Evolutionary conservation across 306 rosid species (phyloP), one percentile per base, ranked within the genome.

Genomic region (Alnus glutinosa): DNA sequence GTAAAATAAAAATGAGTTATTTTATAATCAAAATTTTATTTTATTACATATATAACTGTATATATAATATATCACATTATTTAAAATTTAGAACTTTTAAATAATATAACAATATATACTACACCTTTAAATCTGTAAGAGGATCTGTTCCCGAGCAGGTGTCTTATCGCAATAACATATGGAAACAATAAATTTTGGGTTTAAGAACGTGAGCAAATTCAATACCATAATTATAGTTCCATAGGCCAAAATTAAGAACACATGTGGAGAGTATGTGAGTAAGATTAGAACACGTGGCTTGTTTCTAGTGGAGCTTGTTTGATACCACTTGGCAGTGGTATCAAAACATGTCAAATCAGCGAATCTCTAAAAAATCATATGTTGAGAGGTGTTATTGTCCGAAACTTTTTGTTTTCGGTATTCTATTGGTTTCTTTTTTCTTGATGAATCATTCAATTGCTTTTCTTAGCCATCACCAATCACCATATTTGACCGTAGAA

Each of bases 191-290:
- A 12, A 49, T 10, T 12, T 9, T 49, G 11, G 14, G n/a, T 73
- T 58, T 54, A 46, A 55, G 79, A 67, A 57, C 32, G 57, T 49
- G 63, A n/a, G 59, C 37, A 70, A 75, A 69, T 75, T 86, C 85
- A 84, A 82, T 55, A 71, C 9, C n/a, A 68, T 62, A 77, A 77
- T 80, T 75, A 86, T 84, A 73, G 42, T 68, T 28, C 13, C 74
- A 74, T 73, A 66, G 83, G 76, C 87, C 55, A 74, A 78, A 76
- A 61, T 37, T 9, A 23, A 49, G 13, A 70, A 49, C 75, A 68
- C 51, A 28, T 7, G 71, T 76, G 72, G 32, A 58, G 74, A 16
- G 28, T 49, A 55, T 37, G 76, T 74, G 73, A 71, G 81, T 44
- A 57, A 61, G 59, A 74, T 19, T 14, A 32, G 14, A 74, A 77